A percentile compares a stretch with the other conserved stretches of the same genome.
These are phyloP conservation scores for Porpolomopsis calyptriformis DNA, from an alignment of 768 basidiomycete species.

Conservation along the genomic window DNA sequence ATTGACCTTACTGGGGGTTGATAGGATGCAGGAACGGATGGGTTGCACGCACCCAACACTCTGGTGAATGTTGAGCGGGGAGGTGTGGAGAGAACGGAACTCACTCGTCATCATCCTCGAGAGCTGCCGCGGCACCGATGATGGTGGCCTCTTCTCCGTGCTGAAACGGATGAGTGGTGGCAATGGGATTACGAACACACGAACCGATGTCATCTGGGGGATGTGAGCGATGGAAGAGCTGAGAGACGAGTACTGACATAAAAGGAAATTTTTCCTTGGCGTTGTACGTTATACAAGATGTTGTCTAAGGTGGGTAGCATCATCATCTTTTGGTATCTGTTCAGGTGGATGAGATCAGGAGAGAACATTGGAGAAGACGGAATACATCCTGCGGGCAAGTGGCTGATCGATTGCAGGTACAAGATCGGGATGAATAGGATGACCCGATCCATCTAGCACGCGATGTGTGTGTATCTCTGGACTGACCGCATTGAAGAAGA, in stretches of 20 bases:
- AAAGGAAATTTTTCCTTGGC: conserved; percentile 88
- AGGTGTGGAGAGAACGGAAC: conserved; percentile 15
- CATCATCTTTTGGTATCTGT: conserved; percentile 68
- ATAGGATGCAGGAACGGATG: neutral
- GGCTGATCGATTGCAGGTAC: conserved; percentile 45
- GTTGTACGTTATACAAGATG: conserved; percentile 82
- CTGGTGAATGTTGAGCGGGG: conserved; percentile 15
- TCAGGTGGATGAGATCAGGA: neutral
- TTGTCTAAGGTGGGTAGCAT: conserved; percentile 78
- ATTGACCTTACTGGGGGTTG: conserved; percentile 51
- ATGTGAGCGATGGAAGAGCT: neutral
- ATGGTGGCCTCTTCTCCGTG: conserved; percentile 88
- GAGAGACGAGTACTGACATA: conserved; percentile 42
- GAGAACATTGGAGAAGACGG: neutral
- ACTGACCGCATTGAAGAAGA: conserved; percentile 74
- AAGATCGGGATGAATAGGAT: conserved; percentile 59
- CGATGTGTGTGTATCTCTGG: conserved; percentile 77
- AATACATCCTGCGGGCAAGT: conserved; percentile 52
- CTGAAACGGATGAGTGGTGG: conserved; percentile 25
- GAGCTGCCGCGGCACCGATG: conserved; percentile 79
- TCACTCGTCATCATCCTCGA: conserved; percentile 77
- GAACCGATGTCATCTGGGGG: conserved; percentile 68
- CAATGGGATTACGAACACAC: conserved; percentile 18
- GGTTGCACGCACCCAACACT: conserved; percentile 50
- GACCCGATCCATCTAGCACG: conserved; percentile 72